A percentile compares a stretch with the other conserved stretches of the same genome.
Evolutionary conservation across 2,329 filamentous ascomycete genomes (phyloP).

Genomic region (Phaeoacremonium minimum): DNA sequence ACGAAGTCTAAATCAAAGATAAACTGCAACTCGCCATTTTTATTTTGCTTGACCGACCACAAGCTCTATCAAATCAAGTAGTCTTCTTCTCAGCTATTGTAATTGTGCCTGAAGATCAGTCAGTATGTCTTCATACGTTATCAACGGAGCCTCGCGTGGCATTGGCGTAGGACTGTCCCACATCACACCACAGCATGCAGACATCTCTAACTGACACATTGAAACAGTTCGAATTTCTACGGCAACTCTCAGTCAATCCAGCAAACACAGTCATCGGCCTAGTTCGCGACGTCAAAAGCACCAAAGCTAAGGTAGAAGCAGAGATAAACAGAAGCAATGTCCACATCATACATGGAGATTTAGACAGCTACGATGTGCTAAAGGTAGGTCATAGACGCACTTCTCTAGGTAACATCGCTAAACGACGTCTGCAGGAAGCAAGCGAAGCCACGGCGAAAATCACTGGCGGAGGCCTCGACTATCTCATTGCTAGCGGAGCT

Average conservation of each 20-base stretch:
- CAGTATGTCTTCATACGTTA: conserved; percentile 16
- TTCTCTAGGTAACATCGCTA: neutral
- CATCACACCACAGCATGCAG: too few relatives aligned
- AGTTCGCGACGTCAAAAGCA: conserved; percentile 38
- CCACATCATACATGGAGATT: conserved; percentile 39
- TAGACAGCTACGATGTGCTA: conserved; percentile 31
- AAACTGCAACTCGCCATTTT: too few relatives aligned
- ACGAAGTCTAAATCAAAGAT: too few relatives aligned
- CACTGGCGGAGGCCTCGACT: conserved; percentile 39
- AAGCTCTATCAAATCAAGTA: too few relatives aligned
- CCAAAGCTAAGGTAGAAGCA: conserved; percentile 34
- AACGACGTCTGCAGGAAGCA: conserved; percentile 9
- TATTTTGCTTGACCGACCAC: too few relatives aligned
- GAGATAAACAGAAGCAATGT: conserved; percentile 38
- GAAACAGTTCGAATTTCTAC: conserved; percentile 42
- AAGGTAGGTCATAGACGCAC: conserved; percentile 22
- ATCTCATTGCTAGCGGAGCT: conserved; percentile 47
- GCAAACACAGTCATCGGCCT: conserved; percentile 40
- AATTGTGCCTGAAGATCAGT: neutral
- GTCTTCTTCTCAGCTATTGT: too few relatives aligned
- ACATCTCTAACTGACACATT: neutral
- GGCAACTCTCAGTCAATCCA: conserved; percentile 34
- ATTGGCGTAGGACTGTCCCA: conserved; percentile 13
- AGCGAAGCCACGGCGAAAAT: conserved; percentile 20
- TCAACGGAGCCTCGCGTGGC: conserved; percentile 15